These are phyloP conservation scores for Lactifluus echinatus DNA, from an alignment of 768 basidiomycete genomes.

Conservation along the genomic window DNA sequence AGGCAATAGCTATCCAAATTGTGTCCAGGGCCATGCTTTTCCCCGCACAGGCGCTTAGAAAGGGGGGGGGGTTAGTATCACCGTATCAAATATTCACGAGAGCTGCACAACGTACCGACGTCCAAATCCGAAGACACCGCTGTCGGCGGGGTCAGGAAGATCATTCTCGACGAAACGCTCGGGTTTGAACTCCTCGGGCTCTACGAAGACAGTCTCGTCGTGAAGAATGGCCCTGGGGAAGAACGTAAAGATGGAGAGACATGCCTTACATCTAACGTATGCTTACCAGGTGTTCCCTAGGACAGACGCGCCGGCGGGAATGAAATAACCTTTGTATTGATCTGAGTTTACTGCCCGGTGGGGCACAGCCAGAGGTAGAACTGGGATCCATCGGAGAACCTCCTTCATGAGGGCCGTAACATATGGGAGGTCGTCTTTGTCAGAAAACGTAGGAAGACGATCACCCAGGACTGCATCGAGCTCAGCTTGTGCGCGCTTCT, in stretches of 20 bases:
- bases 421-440: conserved; percentile 18
- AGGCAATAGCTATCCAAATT: conserved; percentile 20
- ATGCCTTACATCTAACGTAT: not conserved
- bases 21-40: conserved; percentile 18
- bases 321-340: conserved; percentile 23
- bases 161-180: conserved; percentile 18
- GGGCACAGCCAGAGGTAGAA: conserved; percentile 20
- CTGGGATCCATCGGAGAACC: conserved; percentile 22
- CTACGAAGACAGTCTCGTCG: conserved; percentile 16
- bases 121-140: conserved; percentile 19
- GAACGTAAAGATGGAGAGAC: not conserved
- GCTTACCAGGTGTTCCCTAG: conserved; percentile 19
- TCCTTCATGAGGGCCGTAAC: conserved; percentile 20
- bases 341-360: conserved; percentile 21
- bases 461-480: conserved; percentile 22
- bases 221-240: conserved; percentile 19
- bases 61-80: not conserved
- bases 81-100: not conserved
- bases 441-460: conserved; percentile 21
- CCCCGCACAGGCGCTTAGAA: conserved; percentile 12
- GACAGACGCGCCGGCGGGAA: conserved; percentile 24
- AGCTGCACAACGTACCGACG: conserved; percentile 12
- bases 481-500: conserved; percentile 23
- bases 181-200: conserved; percentile 18
- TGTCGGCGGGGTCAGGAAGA: conserved; percentile 12